Evolutionary conservation across 106 monocot genomes (phyloP), one percentile per base, ranked within the genome.

Genomic region (Dendrobium huoshanense): DNA sequence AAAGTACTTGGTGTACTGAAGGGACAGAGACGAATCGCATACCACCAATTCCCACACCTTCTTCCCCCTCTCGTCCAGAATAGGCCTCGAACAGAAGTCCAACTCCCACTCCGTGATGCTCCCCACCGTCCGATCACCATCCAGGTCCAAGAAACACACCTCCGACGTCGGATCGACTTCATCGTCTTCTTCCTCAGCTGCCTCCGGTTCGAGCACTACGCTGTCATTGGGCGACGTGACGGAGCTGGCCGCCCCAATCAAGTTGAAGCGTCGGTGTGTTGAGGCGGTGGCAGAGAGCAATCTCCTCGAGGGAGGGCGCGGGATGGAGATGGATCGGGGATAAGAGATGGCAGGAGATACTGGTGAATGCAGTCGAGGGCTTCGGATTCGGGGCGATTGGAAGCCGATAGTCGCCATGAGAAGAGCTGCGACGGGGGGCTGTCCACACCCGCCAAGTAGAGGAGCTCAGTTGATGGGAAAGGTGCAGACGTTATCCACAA

Each of bases 31-130:
- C 16, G 75, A 29, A 65, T 97, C 96, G 78, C 96, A 97, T 17
- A 94, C 94, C 49, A 92, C 94, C 11, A 97, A 88, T 79, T 97
- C 96, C 96, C 96, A 97, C 24, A 97, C 67, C 82, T 97, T 97
- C 86, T 97, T 97, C 18, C 94, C 92, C 56, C 94, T 84, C 22
- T 79, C 81, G 73, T 97, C 96, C 22, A 97, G 83, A 41, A 97
- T 94, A 1, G 96, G 96, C 41, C 96, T 84, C 10, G 96, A 97
- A 84, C 96, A 97, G 86, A 97, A 94, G 77, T 97, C 96, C 72
- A 97, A 54, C 87, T 97, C 96, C 96, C 96, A 97, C 78, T 97
- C 96, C 44, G 49, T 31, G 41, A 94, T 85, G 77, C 64, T 64
- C 24, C 13, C 64, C 25, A 41, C 61, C 65, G 64, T 83, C 1